Base-by-base conservation (phyloP, 495 filamentous ascomycete species). In the Penicillium paradoxum region DNA sequence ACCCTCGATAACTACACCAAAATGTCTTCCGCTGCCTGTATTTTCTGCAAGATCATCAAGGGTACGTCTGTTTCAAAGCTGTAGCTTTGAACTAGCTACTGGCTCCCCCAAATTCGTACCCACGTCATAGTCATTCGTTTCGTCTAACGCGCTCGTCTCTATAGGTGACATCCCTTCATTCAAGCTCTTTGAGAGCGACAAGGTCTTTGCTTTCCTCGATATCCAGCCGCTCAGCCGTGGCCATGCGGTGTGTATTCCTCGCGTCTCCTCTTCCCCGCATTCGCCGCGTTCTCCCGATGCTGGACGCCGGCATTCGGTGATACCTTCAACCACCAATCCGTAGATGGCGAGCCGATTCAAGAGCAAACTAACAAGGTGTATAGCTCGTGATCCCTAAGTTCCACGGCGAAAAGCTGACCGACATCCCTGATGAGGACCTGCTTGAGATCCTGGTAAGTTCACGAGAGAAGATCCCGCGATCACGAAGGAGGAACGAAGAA, bases 21-120 rank as follows among this genome's bases (percentile, higher is more conserved):
- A 29, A 76, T 74, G 72, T 62, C 71, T 24, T 68, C 72, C 42
- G 78, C 85, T 18, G 81, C 88, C 39, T 98, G 93, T 63, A 91
- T 97, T 69, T 98, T 98, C 78, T 98, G 93, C 81, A 95, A 88
- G 66, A 97, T 98, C 68, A 87, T 98, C 73, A 95, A 95, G 79
- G 93, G 91, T 86, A 73, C 53, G 69, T 57, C 15, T 29, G 14
- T n/a, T 13, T 29, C 19, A 32, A 34, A 19, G 14, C 6, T 27
- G 29, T 15, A 29, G 40, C 22, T 25, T n/a, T 4, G 3, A 18
- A 43, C 13, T 32, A 32, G 29, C 29, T 32, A 11, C 10, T 32
- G 29, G 2, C 22, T 43, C n/a, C n/a, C n/a, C 34, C 32, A 2
- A 34, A 7, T 15, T 15, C 3, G n/a, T n/a, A n/a, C 2, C 14